Conservation (phyloP, 148 eudicot species). For the Fagopyrum tataricum region DNA sequence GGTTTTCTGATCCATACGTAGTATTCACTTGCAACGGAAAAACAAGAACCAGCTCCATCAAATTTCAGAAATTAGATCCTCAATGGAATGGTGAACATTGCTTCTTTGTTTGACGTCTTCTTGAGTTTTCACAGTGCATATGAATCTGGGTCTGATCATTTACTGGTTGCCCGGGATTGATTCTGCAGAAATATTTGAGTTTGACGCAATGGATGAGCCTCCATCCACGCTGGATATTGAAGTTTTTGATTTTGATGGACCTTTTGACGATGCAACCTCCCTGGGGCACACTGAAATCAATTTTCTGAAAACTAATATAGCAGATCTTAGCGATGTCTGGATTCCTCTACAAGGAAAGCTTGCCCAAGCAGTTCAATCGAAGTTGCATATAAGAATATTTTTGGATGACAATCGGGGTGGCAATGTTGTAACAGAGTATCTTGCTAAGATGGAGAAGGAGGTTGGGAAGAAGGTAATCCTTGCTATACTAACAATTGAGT, state of each 20-base stretch:
- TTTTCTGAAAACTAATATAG: slow-evolving; percentile 68
- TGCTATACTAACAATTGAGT: slow-evolving; percentile 6
- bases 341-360: slow-evolving; percentile 92
- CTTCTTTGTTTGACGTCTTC: slow-evolving; percentile 7
- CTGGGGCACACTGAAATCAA: slow-evolving; percentile 88
- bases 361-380: slow-evolving; percentile 93
- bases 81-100: slow-evolving; percentile 71
- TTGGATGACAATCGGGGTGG: slow-evolving; percentile 70
- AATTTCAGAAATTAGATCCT: slow-evolving; percentile 90
- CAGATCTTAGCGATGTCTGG: slow-evolving; percentile 83
- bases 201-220: slow-evolving; percentile 97
- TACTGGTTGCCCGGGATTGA: slow-evolving; percentile 9
- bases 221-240: slow-evolving; percentile 87
- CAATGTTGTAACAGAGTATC: slow-evolving; percentile 69
- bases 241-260: slow-evolving; percentile 98
- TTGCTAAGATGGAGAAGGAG: slow-evolving; percentile 88
- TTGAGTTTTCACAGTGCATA: slow-evolving; percentile 7
- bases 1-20: slow-evolving; percentile 90
- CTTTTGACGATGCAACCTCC: slow-evolving; percentile 90
- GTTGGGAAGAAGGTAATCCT: slow-evolving; percentile 90
- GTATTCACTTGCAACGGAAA: slow-evolving; percentile 90
- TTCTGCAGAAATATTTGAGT: slow-evolving; percentile 90
- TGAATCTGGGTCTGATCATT: background rate
- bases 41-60: slow-evolving; percentile 90
- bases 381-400: slow-evolving; percentile 77